Evolutionary conservation across 768 basidiomycete genomes (phyloP), one percentile per base, ranked within the genome.

Genomic region (Phylloporus arenicola): DNA sequence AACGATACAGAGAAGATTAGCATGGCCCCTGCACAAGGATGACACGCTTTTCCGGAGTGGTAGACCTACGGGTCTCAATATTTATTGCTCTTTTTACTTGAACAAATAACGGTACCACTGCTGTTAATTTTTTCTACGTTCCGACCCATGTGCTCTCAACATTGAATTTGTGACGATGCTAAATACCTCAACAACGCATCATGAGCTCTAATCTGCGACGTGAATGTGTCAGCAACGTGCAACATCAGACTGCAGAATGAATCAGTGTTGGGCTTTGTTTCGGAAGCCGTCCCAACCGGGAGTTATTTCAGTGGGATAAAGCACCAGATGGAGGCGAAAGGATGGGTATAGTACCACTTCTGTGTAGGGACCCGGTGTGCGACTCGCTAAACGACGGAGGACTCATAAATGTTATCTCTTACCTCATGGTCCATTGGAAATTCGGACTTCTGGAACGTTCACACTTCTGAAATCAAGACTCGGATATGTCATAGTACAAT

Each of bases 1-100:
- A 93, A 92, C 90, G 88, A 93, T 94, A 93, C 92, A 93, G 92
- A 95, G 92, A 94, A 94, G 92, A 93, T 95, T 93, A 94, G 92
- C 92, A 95, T 95, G 89, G 93, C 92, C 92, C 93, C 92, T 95
- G 92, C 93, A 95, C 92, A 96, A 95, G 93, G 92, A 95, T 94
- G 92, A 93, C 92, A 94, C 89, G 88, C 87, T 90, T 87, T 86
- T 80, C 84, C 85, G 84, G 86, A 88, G 86, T 87, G 85, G 86
- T 86, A 86, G 69, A 69, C 68, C 67, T 70, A 70, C 68, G 67
- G 69, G 68, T 69, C 69, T 70, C 67, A 70, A 70, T 68, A 68
- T 68, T 68, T 68, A 68, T 68, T 68, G 1, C 31, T 51, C 19
- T 46, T 81, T n/a, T n/a, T n/a, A n/a, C n/a, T n/a, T n/a, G n/a